These are phyloP conservation scores for Trypethelium eluteriae DNA, from an alignment of 495 filamentous ascomycete genomes.

Conservation along the genomic window DNA sequence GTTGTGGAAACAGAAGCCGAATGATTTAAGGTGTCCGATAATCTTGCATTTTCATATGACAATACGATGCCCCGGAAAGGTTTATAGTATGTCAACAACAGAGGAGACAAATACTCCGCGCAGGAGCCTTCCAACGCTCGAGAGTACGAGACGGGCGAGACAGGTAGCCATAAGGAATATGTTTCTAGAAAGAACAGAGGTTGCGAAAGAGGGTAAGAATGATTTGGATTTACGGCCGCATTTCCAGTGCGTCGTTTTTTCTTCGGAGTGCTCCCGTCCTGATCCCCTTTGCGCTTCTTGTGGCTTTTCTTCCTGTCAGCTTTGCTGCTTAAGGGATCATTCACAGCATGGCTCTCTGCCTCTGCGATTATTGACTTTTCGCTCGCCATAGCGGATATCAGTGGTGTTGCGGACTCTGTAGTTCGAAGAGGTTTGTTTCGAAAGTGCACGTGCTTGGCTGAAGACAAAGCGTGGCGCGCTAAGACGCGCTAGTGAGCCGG, in stretches of 20 bases:
- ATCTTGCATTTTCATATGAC: constrained; percentile 54
- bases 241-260: constrained; percentile 1
- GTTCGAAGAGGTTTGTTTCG: neutral
- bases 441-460: neutral
- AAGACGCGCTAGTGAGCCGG: neutral
- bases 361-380: neutral
- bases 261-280: neutral
- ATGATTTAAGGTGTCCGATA: constrained; percentile 30
- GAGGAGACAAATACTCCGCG: constrained; percentile 67
- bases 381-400: neutral
- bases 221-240: neutral
- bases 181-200: constrained; percentile 8
- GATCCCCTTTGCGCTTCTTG: constrained; percentile 2
- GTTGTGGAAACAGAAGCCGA: constrained; percentile 33
- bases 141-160: neutral
- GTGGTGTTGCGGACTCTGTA: too few relatives aligned
- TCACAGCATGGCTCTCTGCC: neutral
- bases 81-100: constrained; percentile 67
- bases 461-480: neutral
- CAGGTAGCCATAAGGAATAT: neutral
- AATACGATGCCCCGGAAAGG: constrained; percentile 63
- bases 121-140: constrained; percentile 53
- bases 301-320: neutral
- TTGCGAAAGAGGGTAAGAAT: neutral
- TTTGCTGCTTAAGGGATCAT: neutral